phyloP scores from a whole-genome alignment of 2,329 filamentous ascomycete genomes.

The Ascochyta fabae region DNA sequence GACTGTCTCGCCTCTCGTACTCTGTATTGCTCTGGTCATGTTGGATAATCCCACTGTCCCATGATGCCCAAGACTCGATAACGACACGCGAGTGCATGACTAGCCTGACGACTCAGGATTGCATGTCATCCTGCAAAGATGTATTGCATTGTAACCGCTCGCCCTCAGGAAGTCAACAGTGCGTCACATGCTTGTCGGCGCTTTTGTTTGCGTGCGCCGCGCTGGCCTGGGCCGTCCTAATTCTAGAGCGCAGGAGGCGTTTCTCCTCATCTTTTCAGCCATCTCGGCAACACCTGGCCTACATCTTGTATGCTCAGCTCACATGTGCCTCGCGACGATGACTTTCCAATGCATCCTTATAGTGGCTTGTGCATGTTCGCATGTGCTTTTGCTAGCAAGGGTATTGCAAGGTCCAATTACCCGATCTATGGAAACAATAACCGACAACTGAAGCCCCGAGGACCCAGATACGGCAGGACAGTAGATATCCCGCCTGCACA shows the following conservation, averaged over 20 bases:
- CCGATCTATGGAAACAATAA: neutral
- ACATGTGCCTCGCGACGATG: neutral
- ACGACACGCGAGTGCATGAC: neutral
- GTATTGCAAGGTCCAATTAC: neutral
- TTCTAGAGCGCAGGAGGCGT: neutral
- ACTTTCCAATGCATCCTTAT: neutral
- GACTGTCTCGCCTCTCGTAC: neutral
- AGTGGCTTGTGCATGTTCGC: neutral
- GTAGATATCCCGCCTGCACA: neutral
- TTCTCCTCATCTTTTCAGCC: neutral
- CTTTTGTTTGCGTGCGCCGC: neutral
- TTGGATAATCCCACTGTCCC: too few relatives aligned
- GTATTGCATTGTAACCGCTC: neutral
- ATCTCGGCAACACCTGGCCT: neutral
- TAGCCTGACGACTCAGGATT: neutral
- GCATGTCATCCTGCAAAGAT: neutral
- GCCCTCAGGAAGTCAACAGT: neutral
- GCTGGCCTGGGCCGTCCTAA: neutral
- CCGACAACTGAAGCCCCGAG: neutral
- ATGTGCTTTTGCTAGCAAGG: neutral
- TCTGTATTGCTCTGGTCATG: neutral
- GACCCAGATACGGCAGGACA: neutral
- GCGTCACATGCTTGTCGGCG: neutral
- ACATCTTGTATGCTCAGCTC: neutral
- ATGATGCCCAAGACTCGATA: neutral